Conservation (phyloP, 768 basidiomycete genomes). For the Russula sp. region DNA sequence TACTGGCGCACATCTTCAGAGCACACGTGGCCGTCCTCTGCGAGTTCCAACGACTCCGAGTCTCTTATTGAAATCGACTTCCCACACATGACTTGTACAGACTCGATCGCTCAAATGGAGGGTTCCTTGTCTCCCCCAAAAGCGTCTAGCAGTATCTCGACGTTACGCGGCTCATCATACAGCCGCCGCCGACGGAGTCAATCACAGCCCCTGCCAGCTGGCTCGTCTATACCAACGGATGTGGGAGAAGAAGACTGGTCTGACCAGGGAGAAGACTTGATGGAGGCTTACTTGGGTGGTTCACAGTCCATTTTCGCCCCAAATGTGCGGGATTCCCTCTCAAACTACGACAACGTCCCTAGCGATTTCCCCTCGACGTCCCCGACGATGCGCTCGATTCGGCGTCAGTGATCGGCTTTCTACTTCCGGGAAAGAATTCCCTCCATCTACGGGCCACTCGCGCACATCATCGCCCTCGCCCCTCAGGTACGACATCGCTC, state of each 20-base stretch:
- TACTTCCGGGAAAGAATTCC: background rate
- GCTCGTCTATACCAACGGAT: slow-evolving; percentile 30
- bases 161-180: background rate
- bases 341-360: background rate
- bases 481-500: background rate
- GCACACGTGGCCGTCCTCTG: slow-evolving; percentile 24
- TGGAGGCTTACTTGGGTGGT: slow-evolving; percentile 47
- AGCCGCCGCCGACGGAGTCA: slow-evolving; percentile 20
- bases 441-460: background rate
- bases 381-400: slow-evolving; percentile 5
- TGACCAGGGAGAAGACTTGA: slow-evolving; percentile 37
- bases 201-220: slow-evolving; percentile 26
- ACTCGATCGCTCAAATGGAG: background rate
- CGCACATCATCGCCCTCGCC: background rate
- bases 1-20: slow-evolving; percentile 34
- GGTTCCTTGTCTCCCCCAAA: background rate
- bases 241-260: slow-evolving; percentile 33
- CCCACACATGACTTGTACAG: slow-evolving; percentile 7
- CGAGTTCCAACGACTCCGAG: slow-evolving; percentile 18
- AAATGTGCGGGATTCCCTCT: background rate
- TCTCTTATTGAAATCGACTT: slow-evolving; percentile 29
- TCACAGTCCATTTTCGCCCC: slow-evolving; percentile 18
- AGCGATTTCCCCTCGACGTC: slow-evolving; percentile 3
- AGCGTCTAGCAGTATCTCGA: background rate
- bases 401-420: background rate